These are phyloP conservation scores for Epicoccum nigrum DNA, from an alignment of 2,329 filamentous ascomycete species.

Conservation along the genomic window DNA sequence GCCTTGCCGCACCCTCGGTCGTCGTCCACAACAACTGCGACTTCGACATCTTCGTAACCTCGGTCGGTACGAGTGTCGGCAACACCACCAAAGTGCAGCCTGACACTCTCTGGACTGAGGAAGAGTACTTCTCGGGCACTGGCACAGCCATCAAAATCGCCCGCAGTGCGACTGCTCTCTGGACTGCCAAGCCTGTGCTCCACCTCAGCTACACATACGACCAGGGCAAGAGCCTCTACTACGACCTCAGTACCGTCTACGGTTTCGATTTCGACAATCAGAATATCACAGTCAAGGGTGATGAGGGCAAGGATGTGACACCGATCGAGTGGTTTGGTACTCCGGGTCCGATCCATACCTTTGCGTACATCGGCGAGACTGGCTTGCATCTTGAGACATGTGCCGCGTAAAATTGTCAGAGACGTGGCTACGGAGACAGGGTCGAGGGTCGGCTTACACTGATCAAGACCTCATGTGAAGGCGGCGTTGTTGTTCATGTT, in stretches of 20 bases:
- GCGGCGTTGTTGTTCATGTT: not conserved
- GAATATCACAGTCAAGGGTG: slow-evolving; percentile 21
- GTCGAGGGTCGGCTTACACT: not conserved
- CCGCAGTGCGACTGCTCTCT: slow-evolving; percentile 17
- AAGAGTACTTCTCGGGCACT: slow-evolving; percentile 21
- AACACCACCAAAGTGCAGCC: slow-evolving; percentile 14
- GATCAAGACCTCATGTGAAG: not conserved
- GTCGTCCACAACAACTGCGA: slow-evolving; percentile 35
- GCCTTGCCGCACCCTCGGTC: slow-evolving; percentile 21
- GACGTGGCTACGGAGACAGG: not conserved
- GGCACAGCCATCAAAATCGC: slow-evolving; percentile 37
- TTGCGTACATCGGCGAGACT: slow-evolving; percentile 23
- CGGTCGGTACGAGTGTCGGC: slow-evolving; percentile 16
- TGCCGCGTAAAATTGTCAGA: not conserved
- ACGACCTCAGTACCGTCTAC: slow-evolving; percentile 26
- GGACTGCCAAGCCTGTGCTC: slow-evolving; percentile 24
- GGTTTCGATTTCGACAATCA: slow-evolving; percentile 31
- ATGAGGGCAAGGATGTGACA: slow-evolving; percentile 9
- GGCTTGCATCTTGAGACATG: slow-evolving; percentile 20
- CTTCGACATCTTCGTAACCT: slow-evolving; percentile 30
- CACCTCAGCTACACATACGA: slow-evolving; percentile 32
- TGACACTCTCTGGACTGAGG: slow-evolving; percentile 14
- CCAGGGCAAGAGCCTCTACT: slow-evolving; percentile 25
- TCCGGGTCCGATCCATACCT: slow-evolving; percentile 19
- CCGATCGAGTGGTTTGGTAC: slow-evolving; percentile 24